Base-by-base conservation (phyloP, 2,329 filamentous ascomycete species). In the Pseudogymnoascus sp. region DNA sequence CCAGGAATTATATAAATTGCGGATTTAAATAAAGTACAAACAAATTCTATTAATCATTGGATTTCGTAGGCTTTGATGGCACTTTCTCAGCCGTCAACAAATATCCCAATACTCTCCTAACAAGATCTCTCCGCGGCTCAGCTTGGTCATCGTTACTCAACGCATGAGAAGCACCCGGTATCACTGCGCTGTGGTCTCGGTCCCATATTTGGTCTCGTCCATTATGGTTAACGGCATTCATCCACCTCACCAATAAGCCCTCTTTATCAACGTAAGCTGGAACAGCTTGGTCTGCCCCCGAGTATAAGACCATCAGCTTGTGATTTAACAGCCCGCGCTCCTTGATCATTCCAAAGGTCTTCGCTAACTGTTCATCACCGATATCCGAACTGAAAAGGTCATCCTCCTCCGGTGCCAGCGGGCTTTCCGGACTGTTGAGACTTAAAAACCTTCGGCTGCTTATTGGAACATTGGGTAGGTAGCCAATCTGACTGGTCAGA, bases 321-420 rank as follows among this genome's bases (percentile, higher is more conserved):
- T 71, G 70, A 63, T 69, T 72, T 62, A 80, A 56, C 16, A 79
- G 60, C 0, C 76, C 76, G 12, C 71, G 67, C 18, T 71, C 61
- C 1, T 71, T 68, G 38, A 81, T 73, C 66, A 70, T 74, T 0
- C 86, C 86, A 73, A 88, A 88, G 0, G 84, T 86, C 23, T 70
- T 70, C 59, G 69, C 64, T 25, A 88, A 71, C 23, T 77, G 72
- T 63, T 78, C 74, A 31, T 84, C 82, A 1, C 69, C 69, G 25
- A 88, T 72, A 71, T 89, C 87, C 9, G 80, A 83, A 64, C 83
- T 86, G 74, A 88, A 89, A 64, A 85, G 81, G 69, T 89, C 87
- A 70, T 89, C 86, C 59, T 84, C 82, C 2, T 79, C 80, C 1
- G 79, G 80, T 16, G 75, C 71, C 28, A 77, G 74, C 0, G 84